Percentiles rank a stretch among this genome's conserved stretches.
Evolutionary conservation across 1,139 yeast genomes (phyloP).

Genomic region (Sugiyamaella xylanicola): DNA sequence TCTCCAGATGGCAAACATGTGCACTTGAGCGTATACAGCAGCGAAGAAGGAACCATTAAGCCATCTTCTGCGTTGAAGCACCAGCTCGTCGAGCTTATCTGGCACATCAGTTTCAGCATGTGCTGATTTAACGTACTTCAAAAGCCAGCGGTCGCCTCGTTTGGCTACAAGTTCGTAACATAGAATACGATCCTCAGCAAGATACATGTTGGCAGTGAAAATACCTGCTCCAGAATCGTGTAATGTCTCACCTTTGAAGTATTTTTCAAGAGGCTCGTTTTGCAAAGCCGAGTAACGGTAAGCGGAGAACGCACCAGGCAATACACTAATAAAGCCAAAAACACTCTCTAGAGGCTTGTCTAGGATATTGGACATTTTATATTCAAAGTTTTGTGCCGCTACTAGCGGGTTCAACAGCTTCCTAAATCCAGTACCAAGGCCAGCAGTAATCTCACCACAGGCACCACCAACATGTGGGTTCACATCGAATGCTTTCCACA

Average conservation of each 20-base stretch:
- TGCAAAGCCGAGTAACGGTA: conserved; percentile 71
- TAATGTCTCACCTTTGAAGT: conserved; percentile 75
- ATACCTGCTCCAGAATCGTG: conserved; percentile 62
- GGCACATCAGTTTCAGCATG: conserved; percentile 87
- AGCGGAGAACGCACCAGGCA: conserved; percentile 89
- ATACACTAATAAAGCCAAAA: conserved; percentile 77
- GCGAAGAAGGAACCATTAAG: conserved; percentile 84
- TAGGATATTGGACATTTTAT: conserved; percentile 76
- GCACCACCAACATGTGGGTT: conserved; percentile 83
- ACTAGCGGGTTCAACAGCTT: conserved; percentile 71
- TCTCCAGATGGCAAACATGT: conserved; percentile 70
- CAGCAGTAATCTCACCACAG: conserved; percentile 79
- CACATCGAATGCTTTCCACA: conserved; percentile 70
- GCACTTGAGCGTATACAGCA: conserved; percentile 72
- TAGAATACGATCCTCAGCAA: conserved; percentile 81
- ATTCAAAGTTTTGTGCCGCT: conserved; percentile 84
- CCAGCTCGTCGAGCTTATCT: conserved; percentile 67
- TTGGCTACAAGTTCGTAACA: conserved; percentile 86
- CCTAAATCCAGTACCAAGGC: conserved; percentile 58
- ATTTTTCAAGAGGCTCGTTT: conserved; percentile 72
- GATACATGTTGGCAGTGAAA: conserved; percentile 79
- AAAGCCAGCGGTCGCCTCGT: conserved; percentile 57
- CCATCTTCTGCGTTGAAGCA: conserved; percentile 82
- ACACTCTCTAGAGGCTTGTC: conserved; percentile 85
- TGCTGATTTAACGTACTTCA: conserved; percentile 73